Base-by-base conservation (phyloP, 1,284 basidiomycete genomes). In the Grifola frondosa region DNA sequence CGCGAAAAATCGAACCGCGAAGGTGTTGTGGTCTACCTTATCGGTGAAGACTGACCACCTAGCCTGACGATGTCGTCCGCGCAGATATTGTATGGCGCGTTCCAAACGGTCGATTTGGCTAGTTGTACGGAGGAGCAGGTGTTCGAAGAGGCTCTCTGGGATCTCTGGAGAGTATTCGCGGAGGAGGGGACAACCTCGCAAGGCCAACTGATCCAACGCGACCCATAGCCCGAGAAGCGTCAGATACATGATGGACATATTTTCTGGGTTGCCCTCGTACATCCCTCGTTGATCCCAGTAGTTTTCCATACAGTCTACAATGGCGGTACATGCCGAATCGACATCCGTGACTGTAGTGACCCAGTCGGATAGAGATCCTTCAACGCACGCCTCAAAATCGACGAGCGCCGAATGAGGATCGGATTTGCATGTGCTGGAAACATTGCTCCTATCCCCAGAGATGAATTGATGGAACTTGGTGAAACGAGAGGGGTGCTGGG, bases 121-220 rank as follows among this genome's bases (percentile, higher is more conserved):
- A 0, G 50, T 42, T 29, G 60, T 62, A 8, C 62, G 64, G 10
- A 79, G 53, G 1, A 79, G 52, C 7, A 78, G 56, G 0, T 59
- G 42, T 11, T 72, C 59, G 13, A 77, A 48, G 11, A 76, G 52
- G 1, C 29, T 28, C 1, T 41, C 22, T 0, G 67, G 58, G 0
- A 80, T 53, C 45, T 76, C 77, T 0, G 75, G 76, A 3, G 71
- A 69, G 40, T 72, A 79, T 4, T 69, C 53, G 0, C 26, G 31
- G 0, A 79, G 57, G 1, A 77, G 53, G 0, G 68, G 67, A 31
- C 59, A 60, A 3, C 61, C 55, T 1, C 17, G 19, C 7, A 67
- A 52, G 6, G 54, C 64, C 1, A 71, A n/a, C 21, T 56, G 60
- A 50, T 79, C 76, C 0, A 78, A 3, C n/a, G n/a, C n/a, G n/a